Conservation (phyloP, 805 yeast genomes). For the Zygotorulaspora danielsina region DNA sequence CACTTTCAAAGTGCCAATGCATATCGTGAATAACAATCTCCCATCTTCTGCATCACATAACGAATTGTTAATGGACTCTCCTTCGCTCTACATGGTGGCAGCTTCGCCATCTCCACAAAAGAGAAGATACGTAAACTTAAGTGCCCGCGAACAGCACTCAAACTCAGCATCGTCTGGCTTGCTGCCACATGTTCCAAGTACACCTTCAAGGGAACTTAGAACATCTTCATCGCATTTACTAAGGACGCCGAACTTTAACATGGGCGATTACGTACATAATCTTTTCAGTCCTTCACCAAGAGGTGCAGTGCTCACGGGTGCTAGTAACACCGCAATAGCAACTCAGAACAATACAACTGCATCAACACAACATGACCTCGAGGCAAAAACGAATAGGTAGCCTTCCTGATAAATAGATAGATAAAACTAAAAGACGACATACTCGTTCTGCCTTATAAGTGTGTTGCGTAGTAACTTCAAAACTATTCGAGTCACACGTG, state of each 20-base stretch:
- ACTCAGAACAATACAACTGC: background rate
- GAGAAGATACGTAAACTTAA: slow-evolving; percentile 9
- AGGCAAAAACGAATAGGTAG: too few species aligned
- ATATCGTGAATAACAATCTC: slow-evolving; percentile 3
- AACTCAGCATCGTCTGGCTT: slow-evolving; percentile 3
- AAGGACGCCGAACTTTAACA: slow-evolving; percentile 34
- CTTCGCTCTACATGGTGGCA: slow-evolving; percentile 19
- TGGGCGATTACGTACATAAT: slow-evolving; percentile 38
- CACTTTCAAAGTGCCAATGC: slow-evolving; percentile 28
- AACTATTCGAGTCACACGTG: too few species aligned
- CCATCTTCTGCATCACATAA: slow-evolving; percentile 8
- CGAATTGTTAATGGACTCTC: slow-evolving; percentile 29
- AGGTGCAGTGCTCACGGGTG: slow-evolving; percentile 11
- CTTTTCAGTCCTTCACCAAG: slow-evolving; percentile 37
- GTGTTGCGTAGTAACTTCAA: too few species aligned
- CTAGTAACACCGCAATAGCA: background rate
- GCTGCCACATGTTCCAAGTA: slow-evolving; percentile 22
- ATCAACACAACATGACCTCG: background rate
- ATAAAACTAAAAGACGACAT: too few species aligned
- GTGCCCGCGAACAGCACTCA: slow-evolving; percentile 2
- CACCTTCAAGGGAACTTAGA: slow-evolving; percentile 30
- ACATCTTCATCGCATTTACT: slow-evolving; percentile 17
- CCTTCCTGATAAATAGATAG: too few species aligned
- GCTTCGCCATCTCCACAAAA: slow-evolving; percentile 19
- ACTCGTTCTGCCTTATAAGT: too few species aligned